Conservation (phyloP, 352 stramenopile genomes). For the Phytophthora boehmeriae region DNA sequence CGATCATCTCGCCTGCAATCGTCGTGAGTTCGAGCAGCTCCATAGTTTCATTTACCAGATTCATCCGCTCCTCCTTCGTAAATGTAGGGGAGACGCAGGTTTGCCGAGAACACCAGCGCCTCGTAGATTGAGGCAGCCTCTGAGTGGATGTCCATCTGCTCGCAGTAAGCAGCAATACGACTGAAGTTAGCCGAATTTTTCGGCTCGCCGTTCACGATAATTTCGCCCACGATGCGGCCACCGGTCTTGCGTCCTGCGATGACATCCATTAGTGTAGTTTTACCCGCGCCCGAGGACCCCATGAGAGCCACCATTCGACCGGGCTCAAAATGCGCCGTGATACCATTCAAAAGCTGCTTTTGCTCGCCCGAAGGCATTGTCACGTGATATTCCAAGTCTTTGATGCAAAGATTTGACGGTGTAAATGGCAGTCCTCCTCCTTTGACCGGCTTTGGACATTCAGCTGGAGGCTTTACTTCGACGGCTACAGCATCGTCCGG, state of each 20-base stretch:
- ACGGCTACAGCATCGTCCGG: conserved; percentile 34
- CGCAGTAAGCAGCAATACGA: conserved; percentile 90
- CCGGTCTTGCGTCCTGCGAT: conserved; percentile 77
- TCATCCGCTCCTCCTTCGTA: conserved; percentile 41
- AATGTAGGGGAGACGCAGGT: conserved; percentile 77
- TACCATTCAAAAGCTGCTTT: conserved; percentile 45
- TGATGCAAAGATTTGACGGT: conserved; percentile 48
- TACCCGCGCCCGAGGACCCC: conserved; percentile 60
- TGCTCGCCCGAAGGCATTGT: conserved; percentile 55
- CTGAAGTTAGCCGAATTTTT: conserved; percentile 83
- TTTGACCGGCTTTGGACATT: neutral
- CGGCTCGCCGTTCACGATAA: conserved; percentile 45
- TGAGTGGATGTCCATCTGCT: conserved; percentile 92
- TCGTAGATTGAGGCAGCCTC: conserved; percentile 87
- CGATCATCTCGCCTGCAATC: conserved; percentile 47
- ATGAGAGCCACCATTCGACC: conserved; percentile 78
- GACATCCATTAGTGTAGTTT: conserved; percentile 74
- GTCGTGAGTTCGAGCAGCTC: conserved; percentile 55
- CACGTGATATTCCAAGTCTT: conserved; percentile 57
- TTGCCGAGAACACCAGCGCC: conserved; percentile 90
- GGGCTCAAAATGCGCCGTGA: conserved; percentile 62
- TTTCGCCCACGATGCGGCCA: conserved; percentile 79
- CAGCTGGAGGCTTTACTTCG: conserved; percentile 31
- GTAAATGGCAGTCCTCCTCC: conserved; percentile 40
- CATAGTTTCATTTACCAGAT: conserved; percentile 54